Evolutionary conservation across 169 alveolate species (phyloP), one percentile per base, ranked within the genome.

Genomic region (Theileria orientalis): DNA sequence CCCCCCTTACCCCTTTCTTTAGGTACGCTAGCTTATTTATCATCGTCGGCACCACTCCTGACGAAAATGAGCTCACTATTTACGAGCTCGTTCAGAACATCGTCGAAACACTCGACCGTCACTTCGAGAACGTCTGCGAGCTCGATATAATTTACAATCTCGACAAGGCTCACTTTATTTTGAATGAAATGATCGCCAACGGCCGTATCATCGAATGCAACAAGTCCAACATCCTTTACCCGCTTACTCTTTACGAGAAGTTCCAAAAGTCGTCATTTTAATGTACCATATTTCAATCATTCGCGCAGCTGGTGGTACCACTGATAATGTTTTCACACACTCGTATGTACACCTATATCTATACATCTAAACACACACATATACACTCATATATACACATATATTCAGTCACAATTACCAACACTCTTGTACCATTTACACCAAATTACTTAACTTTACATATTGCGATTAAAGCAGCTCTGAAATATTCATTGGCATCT

Each of bases 1-100:
- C 25, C 21, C 25, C 6, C 42, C 29, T 42, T 14, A n/a, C n/a
- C n/a, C n/a, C 23, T 1, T n/a, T 84, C 78, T 86, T 95, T 72
- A 91, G 99, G 76, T 98, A 98, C 80, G 99, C 99, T 0, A 96
- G 99, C 11, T 90, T 97, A 47, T 98, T 96, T 87, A 94, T 97
- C 79, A 97, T 97, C 32, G 90, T 96, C 61, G 99, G 99, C 1
- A 75, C 83, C 23, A 40, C 85, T 2, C 86, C 69, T 27, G 94
- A 87, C 46, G 90, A 91, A 83, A 98, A 97, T 83, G 99, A 97
- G 87, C 91, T 98, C 59, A 97, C 98, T 13, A 87, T 95, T 57
- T 91, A 94, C 46, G 99, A 98, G 84, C 94, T 97, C 89, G 96
- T 98, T 49, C 99, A 98, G 86, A 95, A 95, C 80, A 83, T 97